A percentile compares a stretch with the other conserved stretches of the same genome.
Evolutionary conservation across 2,329 filamentous ascomycete species (phyloP).

Genomic region (Lomentospora prolificans): DNA sequence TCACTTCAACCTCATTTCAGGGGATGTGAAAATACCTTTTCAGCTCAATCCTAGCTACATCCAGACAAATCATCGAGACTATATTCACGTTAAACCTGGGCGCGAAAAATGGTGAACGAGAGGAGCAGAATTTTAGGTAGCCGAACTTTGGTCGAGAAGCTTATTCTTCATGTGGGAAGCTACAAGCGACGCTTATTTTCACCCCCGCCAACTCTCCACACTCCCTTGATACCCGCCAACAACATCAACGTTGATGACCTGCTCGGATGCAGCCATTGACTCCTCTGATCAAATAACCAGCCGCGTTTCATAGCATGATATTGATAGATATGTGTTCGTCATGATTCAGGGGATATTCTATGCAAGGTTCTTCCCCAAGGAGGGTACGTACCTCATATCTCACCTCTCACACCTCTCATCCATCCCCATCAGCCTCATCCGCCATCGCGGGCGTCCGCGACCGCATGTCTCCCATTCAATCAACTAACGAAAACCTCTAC

Average conservation of each 20-base stretch:
- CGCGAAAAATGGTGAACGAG: too few species aligned
- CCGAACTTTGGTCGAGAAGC: too few species aligned
- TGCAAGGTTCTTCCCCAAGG: slow-evolving; percentile 56
- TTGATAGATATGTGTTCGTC: slow-evolving; percentile 10
- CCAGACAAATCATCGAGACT: too few species aligned
- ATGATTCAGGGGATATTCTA: slow-evolving; percentile 67
- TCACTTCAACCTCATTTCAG: too few species aligned
- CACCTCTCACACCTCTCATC: background rate
- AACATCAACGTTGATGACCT: background rate
- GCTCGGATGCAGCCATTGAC: background rate
- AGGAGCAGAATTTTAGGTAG: too few species aligned
- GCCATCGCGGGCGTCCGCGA: background rate
- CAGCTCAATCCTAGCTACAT: too few species aligned
- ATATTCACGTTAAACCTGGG: too few species aligned
- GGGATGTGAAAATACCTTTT: too few species aligned
- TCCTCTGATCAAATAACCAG: background rate
- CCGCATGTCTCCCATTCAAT: too few species aligned
- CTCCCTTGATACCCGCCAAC: background rate
- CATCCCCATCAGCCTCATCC: background rate
- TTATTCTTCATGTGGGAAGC: too few species aligned
- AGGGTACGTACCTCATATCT: slow-evolving; percentile 36
- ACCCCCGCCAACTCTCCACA: background rate
- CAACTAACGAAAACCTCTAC: background rate
- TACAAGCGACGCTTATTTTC: too few species aligned
- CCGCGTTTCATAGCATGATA: background rate